Evolutionary conservation across 345 rosid species (phyloP).

Genomic region (Excoecaria cochinchinensis): DNA sequence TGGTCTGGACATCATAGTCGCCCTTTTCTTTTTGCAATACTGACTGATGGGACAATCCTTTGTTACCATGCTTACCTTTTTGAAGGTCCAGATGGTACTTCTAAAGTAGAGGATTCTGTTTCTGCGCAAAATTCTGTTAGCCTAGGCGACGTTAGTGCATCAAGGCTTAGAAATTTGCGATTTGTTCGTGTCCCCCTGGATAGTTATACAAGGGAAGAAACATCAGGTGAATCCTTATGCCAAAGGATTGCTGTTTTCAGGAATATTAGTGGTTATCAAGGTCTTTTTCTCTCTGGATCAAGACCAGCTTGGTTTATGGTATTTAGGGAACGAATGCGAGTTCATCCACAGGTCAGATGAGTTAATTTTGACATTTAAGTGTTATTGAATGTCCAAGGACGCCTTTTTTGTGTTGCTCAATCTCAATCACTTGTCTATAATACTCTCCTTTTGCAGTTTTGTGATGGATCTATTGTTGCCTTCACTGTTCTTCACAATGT

Average conservation of each 20-base stretch:
- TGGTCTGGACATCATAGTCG: slow-evolving; percentile 86
- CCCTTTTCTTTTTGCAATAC: slow-evolving; percentile 82
- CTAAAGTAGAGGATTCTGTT: slow-evolving; percentile 52
- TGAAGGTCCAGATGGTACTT: slow-evolving; percentile 68
- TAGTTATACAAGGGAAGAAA: slow-evolving; percentile 75
- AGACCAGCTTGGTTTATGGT: slow-evolving; percentile 98
- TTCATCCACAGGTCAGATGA: slow-evolving; percentile 89
- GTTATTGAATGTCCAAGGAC: slow-evolving; percentile 9
- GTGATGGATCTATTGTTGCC: slow-evolving; percentile 90
- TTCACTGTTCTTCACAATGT: slow-evolving; percentile 98
- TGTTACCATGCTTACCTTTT: slow-evolving; percentile 90
- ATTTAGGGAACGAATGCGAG: slow-evolving; percentile 81
- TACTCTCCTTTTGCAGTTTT: slow-evolving; percentile 55
- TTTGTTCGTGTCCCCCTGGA: slow-evolving; percentile 73
- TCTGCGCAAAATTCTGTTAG: slow-evolving; percentile 45
- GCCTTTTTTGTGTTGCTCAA: background rate
- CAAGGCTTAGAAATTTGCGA: slow-evolving; percentile 83
- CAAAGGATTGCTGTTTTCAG: slow-evolving; percentile 80
- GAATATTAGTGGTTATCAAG: slow-evolving; percentile 83
- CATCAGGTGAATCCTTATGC: slow-evolving; percentile 45
- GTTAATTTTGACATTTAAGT: slow-evolving; percentile 4
- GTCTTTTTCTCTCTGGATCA: slow-evolving; percentile 90
- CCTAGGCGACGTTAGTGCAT: slow-evolving; percentile 47
- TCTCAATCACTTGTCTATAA: background rate
- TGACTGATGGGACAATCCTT: slow-evolving; percentile 92